These are phyloP conservation scores for Starmerella apis DNA, from an alignment of 805 yeast genomes.

Conservation along the genomic window DNA sequence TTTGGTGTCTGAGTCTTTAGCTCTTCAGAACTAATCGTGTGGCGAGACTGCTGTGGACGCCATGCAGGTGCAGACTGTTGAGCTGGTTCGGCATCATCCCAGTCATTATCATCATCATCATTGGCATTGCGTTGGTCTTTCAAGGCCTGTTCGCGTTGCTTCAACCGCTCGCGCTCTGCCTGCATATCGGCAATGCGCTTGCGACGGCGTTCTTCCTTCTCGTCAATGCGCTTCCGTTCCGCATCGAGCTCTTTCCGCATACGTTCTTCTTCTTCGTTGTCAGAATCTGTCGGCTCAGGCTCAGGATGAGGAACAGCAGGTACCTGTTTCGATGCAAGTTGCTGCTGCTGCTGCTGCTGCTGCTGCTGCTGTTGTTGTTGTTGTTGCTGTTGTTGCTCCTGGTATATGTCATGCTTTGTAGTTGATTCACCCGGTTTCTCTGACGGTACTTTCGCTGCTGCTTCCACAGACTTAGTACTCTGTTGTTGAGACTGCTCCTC, in stretches of 20 bases:
- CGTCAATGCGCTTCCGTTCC: constrained; percentile 33
- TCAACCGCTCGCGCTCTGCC: constrained; percentile 25
- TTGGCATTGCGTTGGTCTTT: constrained; percentile 25
- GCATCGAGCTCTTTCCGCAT: constrained; percentile 33
- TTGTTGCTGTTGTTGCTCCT: too few species aligned
- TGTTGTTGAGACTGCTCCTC: constrained; percentile 3
- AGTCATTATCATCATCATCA: constrained; percentile 25
- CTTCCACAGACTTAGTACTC: too few species aligned
- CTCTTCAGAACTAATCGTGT: neutral
- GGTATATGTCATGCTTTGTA: too few species aligned
- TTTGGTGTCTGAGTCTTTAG: constrained; percentile 10
- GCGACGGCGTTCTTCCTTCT: constrained; percentile 29
- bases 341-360: neutral
- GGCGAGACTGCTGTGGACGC: constrained; percentile 10
- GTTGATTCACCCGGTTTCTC: too few species aligned
- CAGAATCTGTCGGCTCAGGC: constrained; percentile 5
- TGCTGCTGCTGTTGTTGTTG: too few species aligned
- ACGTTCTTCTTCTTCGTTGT: constrained; percentile 34
- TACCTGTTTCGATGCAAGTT: neutral
- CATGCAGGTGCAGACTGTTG: constrained; percentile 13
- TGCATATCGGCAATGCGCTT: constrained; percentile 27
- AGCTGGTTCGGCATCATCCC: constrained; percentile 21
- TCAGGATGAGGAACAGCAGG: neutral
- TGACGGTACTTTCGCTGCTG: too few species aligned
- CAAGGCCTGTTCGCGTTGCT: constrained; percentile 27